Evolutionary conservation across 1,284 basidiomycete species (phyloP).

Genomic region (Phenoliferia sp.): DNA sequence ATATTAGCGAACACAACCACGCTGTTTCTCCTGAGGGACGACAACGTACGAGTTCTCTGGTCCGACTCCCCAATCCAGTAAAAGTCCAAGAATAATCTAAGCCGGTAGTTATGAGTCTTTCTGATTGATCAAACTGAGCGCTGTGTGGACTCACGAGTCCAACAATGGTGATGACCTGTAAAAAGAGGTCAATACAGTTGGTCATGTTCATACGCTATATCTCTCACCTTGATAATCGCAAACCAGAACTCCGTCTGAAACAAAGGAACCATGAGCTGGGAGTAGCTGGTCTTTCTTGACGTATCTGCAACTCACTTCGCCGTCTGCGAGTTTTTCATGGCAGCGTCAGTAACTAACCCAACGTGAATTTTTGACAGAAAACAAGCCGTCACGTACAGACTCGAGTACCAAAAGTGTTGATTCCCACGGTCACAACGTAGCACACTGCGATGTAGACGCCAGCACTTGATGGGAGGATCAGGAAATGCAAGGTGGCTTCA

Average conservation of each 20-base stretch:
- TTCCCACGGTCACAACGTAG: not conserved
- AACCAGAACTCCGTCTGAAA: slow-evolving; percentile 38
- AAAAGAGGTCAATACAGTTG: too few species aligned
- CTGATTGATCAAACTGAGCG: too few species aligned
- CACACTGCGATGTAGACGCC: not conserved
- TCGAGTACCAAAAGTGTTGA: not conserved
- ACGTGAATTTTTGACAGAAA: too few species aligned
- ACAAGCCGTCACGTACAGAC: too few species aligned
- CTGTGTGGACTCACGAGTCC: not conserved
- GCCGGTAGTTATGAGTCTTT: not conserved
- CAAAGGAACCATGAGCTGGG: not conserved
- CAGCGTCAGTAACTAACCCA: too few species aligned
- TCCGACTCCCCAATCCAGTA: not conserved
- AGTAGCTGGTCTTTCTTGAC: not conserved
- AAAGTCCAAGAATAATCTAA: not conserved
- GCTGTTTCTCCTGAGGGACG: slow-evolving; percentile 51
- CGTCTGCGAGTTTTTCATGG: too few species aligned
- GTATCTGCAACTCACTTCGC: not conserved
- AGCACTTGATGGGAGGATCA: too few species aligned
- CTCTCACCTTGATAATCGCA: slow-evolving; percentile 54
- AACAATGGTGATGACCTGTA: not conserved
- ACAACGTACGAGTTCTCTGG: not conserved
- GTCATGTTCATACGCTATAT: too few species aligned
- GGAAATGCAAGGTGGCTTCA: too few species aligned
- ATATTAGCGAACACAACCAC: slow-evolving; percentile 50